A percentile compares a stretch with the other conserved stretches of the same genome.
Conservation (phyloP, 441 rosid genomes). For the Aquilaria agallochum region DNA sequence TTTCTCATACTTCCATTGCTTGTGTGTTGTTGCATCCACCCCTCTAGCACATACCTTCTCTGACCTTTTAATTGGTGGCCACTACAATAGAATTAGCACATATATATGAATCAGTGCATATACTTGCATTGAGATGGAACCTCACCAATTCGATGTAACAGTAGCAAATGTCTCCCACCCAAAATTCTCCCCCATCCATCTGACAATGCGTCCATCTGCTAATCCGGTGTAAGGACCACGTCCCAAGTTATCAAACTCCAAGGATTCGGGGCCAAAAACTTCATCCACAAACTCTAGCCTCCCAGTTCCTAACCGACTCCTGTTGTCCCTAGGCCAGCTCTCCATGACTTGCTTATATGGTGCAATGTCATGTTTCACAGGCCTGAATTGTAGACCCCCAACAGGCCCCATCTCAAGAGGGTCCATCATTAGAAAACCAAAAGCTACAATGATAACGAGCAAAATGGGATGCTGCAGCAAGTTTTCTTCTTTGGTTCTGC, state of each 20-base stretch:
- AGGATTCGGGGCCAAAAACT: conserved; percentile 86
- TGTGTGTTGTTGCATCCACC: conserved; percentile 72
- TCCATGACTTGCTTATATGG: conserved; percentile 81
- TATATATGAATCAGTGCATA: neutral
- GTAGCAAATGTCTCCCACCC: conserved; percentile 96
- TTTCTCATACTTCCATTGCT: conserved; percentile 94
- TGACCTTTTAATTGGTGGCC: conserved; percentile 43
- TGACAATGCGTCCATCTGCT: conserved; percentile 86
- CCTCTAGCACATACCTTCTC: conserved; percentile 73
- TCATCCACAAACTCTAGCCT: conserved; percentile 68
- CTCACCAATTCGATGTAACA: conserved; percentile 75
- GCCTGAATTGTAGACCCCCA: conserved; percentile 69
- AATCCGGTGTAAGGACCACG: conserved; percentile 87
- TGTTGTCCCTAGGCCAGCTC: conserved; percentile 82
- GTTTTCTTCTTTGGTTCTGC: conserved; percentile 31
- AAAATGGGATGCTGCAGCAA: conserved; percentile 53
- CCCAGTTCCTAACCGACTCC: conserved; percentile 63
- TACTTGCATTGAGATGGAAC: neutral
- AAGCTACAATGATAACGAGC: conserved; percentile 33
- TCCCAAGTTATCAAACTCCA: conserved; percentile 81
- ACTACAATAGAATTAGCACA: neutral
- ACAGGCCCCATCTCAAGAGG: conserved; percentile 76
- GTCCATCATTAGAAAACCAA: conserved; percentile 69
- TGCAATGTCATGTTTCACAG: conserved; percentile 86
- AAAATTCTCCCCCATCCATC: conserved; percentile 86